Conservation (phyloP, 2,329 filamentous ascomycete species). For the Paramyrothecium roridum region DNA sequence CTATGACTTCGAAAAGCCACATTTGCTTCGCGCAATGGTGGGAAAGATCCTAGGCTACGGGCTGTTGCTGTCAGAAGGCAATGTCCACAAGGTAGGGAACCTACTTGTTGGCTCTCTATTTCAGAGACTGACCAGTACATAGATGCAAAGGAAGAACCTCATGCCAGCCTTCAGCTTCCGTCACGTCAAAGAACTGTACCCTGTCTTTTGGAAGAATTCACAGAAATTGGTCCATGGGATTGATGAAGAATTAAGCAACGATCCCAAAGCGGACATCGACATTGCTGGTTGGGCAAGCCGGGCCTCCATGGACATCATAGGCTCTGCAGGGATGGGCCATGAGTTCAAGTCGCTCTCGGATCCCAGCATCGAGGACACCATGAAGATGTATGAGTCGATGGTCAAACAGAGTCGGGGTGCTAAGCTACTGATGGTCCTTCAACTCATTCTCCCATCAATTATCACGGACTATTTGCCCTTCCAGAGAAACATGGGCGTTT, state of each 20-base stretch:
- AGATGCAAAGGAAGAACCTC: background rate
- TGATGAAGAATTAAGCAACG: background rate
- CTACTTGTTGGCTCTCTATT: background rate
- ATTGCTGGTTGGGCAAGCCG: slow-evolving; percentile 11
- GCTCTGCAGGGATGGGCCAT: slow-evolving; percentile 26
- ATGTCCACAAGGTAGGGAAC: background rate
- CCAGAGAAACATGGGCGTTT: slow-evolving; percentile 11
- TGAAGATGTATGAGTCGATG: slow-evolving; percentile 19
- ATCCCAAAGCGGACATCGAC: background rate
- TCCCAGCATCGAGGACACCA: slow-evolving; percentile 24
- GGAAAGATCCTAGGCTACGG: background rate
- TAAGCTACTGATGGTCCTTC: slow-evolving; percentile 7
- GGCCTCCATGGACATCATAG: slow-evolving; percentile 30
- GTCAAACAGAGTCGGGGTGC: slow-evolving; percentile 20
- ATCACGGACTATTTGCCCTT: slow-evolving; percentile 12
- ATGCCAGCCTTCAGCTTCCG: background rate
- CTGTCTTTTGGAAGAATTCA: background rate
- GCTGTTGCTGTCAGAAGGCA: background rate
- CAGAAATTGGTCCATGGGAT: background rate
- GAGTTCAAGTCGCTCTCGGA: slow-evolving; percentile 28
- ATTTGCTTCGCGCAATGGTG: background rate
- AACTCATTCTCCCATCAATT: slow-evolving; percentile 9
- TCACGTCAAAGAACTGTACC: background rate
- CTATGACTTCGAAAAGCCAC: background rate
- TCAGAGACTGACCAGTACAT: background rate